Base-by-base conservation (phyloP, 2,329 filamentous ascomycete genomes). In the Pseudocercospora cruenta region DNA sequence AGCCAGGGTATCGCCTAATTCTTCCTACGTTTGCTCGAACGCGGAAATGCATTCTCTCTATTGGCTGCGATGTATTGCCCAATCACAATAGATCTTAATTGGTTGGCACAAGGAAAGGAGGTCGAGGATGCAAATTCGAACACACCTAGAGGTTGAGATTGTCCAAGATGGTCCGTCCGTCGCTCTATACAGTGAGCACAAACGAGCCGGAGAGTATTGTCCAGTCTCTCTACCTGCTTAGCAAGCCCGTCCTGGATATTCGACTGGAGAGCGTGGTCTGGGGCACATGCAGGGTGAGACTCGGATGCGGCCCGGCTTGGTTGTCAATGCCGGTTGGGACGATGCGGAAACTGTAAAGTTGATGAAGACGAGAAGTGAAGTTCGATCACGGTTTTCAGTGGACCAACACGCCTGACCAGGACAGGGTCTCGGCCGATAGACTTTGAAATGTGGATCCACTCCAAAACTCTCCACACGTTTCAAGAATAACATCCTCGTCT, bases 301-400 rank as follows among this genome's bases (percentile, higher is more conserved):
- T 43, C 39, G 39, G 39, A 7, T 19, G 4, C n/a, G 39, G 39
- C 4, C 39, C 39, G 39, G n/a, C 39, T 43, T 43, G 39, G 39
- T 43, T n/a, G 39, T 43, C 24, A 26, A 3, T 26, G 47, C 19
- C 14, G 47, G 21, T 21, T 21, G 24, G 21, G 21, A 24, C 47
- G 47, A 51, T 16, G 19, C 22, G 16, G 26, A 55, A 55, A 33
- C 26, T 31, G n/a, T 55, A 33, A 55, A 26, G 16, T 16, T 16
- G 24, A 31, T 14, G 51, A 31, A 26, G 24, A 19, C 9, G 10
- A 12, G 26, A 33, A 16, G 53, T 28, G 53, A 21, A 12, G 53
- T 55, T 55, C 53, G 53, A 55, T 19, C 53, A 55, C 33, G 53
- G 53, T 55, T 55, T 55, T n/a, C 8, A 33, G 28, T 55, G 53